Conservation (phyloP, 257 asterid species). For the Coffea eugenioides region DNA sequence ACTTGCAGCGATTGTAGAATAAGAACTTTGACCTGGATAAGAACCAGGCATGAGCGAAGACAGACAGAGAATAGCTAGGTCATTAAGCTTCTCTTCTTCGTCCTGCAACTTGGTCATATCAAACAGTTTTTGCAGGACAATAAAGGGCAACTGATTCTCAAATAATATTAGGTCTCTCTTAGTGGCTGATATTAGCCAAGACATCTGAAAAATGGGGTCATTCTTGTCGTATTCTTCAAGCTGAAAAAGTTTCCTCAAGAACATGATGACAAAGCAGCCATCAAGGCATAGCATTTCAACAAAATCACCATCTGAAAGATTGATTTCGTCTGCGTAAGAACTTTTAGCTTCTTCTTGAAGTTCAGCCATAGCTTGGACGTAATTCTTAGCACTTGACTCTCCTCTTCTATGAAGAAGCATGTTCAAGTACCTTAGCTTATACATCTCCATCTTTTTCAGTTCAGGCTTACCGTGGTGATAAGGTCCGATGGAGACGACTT, state of each 20-base stretch:
- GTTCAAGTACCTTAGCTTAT: conserved; percentile 33
- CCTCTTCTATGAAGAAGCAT: conserved; percentile 23
- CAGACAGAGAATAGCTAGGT: neutral
- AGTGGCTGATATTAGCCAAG: neutral
- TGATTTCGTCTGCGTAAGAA: neutral
- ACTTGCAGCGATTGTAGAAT: neutral
- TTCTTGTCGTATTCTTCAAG: too few species aligned
- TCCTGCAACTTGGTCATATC: neutral
- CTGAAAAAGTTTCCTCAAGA: neutral
- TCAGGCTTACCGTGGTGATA: conserved; percentile 29
- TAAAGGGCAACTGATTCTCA: conserved; percentile 11
- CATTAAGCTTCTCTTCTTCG: neutral
- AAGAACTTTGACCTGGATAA: neutral
- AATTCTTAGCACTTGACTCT: conserved; percentile 21
- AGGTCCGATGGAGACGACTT: conserved; percentile 42
- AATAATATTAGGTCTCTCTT: neutral
- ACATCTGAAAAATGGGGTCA: neutral
- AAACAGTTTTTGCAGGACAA: neutral
- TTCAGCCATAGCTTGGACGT: conserved; percentile 18
- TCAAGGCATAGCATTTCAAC: conserved; percentile 10
- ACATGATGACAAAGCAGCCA: conserved; percentile 4
- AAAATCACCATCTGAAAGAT: neutral
- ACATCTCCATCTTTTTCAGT: conserved; percentile 31
- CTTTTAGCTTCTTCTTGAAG: neutral
- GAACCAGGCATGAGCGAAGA: too few species aligned